Percentiles rank a stretch among this genome's conserved stretches.
phyloP scores from a whole-genome alignment of 2,329 filamentous ascomycete species.

The Trichothecium roseum region DNA sequence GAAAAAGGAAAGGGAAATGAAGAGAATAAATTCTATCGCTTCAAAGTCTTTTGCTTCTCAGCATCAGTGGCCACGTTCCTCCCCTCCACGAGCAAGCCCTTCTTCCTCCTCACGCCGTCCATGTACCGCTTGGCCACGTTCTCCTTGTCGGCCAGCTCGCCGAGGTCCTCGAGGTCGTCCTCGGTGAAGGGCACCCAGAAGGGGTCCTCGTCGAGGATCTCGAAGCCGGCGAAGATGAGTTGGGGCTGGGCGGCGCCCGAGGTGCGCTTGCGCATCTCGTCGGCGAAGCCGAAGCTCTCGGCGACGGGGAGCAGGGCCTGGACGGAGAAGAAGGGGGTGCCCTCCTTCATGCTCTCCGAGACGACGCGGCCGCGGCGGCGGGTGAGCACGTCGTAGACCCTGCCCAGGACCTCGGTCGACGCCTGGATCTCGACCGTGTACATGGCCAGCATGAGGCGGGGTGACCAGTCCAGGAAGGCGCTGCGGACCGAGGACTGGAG shows the following conservation, averaged over 20 bases:
- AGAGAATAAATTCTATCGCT: no score
- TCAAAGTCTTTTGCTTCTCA: constrained; percentile 76
- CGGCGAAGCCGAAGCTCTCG: constrained; percentile 90
- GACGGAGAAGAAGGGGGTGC: constrained; percentile 94
- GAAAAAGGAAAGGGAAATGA: no score
- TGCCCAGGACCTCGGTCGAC: constrained; percentile 85
- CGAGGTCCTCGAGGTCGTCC: constrained; percentile 91
- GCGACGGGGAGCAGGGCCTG: constrained; percentile 79
- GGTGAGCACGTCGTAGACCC: constrained; percentile 88
- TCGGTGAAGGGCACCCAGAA: constrained; percentile 97
- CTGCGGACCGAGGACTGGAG: constrained; percentile 73
- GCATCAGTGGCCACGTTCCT: constrained; percentile 71
- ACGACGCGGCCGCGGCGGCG: constrained; percentile 82
- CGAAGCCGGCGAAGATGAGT: constrained; percentile 85
- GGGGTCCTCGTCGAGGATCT: constrained; percentile 88
- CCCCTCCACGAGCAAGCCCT: constrained; percentile 78
- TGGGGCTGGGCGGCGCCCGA: constrained; percentile 86
- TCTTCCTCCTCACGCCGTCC: constrained; percentile 75
- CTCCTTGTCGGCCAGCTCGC: constrained; percentile 85
- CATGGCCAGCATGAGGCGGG: constrained; percentile 92
- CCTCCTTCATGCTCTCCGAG: constrained; percentile 85
- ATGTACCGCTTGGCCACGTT: constrained; percentile 96
- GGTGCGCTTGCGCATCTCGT: constrained; percentile 92
- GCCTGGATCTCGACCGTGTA: constrained; percentile 97
- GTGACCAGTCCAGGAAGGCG: constrained; percentile 91